A percentile compares a stretch with the other conserved stretches of the same genome.
phyloP scores from a whole-genome alignment of 352 stramenopile genomes.

The Albugo laibachii region DNA sequence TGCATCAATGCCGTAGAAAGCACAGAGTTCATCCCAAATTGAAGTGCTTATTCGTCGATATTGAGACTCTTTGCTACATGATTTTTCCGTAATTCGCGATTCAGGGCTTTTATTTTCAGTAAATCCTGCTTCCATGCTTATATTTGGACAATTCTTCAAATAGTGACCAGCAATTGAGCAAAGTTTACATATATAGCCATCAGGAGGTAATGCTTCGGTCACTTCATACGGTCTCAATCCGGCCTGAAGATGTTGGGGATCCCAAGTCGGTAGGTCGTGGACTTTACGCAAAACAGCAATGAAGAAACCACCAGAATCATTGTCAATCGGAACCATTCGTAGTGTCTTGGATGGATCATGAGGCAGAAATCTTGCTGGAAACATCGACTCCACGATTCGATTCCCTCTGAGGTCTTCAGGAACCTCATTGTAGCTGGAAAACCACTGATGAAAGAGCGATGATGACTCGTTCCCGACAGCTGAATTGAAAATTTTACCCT shows the following conservation, averaged over 20 bases:
- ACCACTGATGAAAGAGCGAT: slow-evolving; percentile 50
- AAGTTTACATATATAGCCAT: slow-evolving; percentile 62
- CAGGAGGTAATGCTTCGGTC: slow-evolving; percentile 9
- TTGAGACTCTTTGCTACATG: slow-evolving; percentile 37
- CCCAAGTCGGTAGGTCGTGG: slow-evolving; percentile 26
- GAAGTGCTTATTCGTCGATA: slow-evolving; percentile 46
- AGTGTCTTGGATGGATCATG: slow-evolving; percentile 77
- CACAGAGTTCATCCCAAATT: slow-evolving; percentile 26
- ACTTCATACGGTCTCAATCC: slow-evolving; percentile 3
- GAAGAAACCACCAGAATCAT: slow-evolving; percentile 98
- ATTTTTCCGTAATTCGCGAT: slow-evolving; percentile 5
- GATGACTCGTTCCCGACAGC: slow-evolving; percentile 20
- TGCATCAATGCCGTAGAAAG: slow-evolving; percentile 49
- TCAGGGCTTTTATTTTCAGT: slow-evolving; percentile 6
- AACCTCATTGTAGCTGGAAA: slow-evolving; percentile 32
- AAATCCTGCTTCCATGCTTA: slow-evolving; percentile 14
- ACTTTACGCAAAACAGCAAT: slow-evolving; percentile 88
- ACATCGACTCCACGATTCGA: slow-evolving; percentile 67
- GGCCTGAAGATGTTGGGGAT: slow-evolving; percentile 24
- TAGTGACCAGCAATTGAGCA: slow-evolving; percentile 42
- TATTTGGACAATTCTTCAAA: slow-evolving; percentile 58
- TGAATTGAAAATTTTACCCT: slow-evolving; percentile 19
- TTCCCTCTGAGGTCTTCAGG: slow-evolving; percentile 37
- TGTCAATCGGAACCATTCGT: slow-evolving; percentile 92
- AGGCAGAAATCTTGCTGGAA: slow-evolving; percentile 22